Evolutionary conservation across 768 basidiomycete genomes (phyloP).

Genomic region (Tricholoma sp.): DNA sequence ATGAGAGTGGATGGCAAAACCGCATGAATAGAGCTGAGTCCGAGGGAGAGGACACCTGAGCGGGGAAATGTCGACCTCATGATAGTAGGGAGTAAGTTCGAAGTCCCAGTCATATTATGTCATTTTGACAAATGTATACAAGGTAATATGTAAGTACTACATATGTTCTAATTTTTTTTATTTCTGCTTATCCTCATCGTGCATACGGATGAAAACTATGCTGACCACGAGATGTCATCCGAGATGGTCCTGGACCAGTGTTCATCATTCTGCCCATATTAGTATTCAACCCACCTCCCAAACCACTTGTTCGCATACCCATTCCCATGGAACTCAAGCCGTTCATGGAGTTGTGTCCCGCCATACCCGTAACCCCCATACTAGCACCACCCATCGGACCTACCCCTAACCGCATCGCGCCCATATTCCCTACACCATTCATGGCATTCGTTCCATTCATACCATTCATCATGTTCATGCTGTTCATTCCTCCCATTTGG

Average conservation of each 20-base stretch:
- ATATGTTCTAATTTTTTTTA: not conserved
- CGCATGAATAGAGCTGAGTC: constrained; percentile 53
- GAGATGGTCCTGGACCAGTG: constrained; percentile 41
- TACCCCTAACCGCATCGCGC: constrained; percentile 32
- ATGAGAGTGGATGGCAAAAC: constrained; percentile 69
- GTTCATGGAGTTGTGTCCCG: constrained; percentile 16
- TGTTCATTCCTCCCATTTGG: constrained; percentile 27
- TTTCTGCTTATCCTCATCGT: constrained; percentile 26
- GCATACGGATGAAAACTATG: constrained; percentile 66
- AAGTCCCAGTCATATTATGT: not conserved
- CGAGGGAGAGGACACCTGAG: constrained; percentile 64
- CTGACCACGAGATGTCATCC: constrained; percentile 47
- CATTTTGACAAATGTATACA: too few species aligned
- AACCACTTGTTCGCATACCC: constrained; percentile 4
- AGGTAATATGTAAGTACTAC: too few species aligned
- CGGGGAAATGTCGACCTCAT: constrained; percentile 49
- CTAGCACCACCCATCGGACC: constrained; percentile 23
- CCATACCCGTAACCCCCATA: constrained; percentile 18
- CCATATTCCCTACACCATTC: constrained; percentile 26
- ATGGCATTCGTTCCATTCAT: constrained; percentile 23
- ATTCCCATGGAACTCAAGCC: constrained; percentile 18
- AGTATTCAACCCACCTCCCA: constrained; percentile 10
- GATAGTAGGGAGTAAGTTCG: too few species aligned
- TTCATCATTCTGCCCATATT: constrained; percentile 36
- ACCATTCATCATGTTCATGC: constrained; percentile 26